A percentile compares a stretch with the other conserved stretches of the same genome.
Conservation (phyloP, 2,329 filamentous ascomycete species). For the Dactylellina leptospora region DNA sequence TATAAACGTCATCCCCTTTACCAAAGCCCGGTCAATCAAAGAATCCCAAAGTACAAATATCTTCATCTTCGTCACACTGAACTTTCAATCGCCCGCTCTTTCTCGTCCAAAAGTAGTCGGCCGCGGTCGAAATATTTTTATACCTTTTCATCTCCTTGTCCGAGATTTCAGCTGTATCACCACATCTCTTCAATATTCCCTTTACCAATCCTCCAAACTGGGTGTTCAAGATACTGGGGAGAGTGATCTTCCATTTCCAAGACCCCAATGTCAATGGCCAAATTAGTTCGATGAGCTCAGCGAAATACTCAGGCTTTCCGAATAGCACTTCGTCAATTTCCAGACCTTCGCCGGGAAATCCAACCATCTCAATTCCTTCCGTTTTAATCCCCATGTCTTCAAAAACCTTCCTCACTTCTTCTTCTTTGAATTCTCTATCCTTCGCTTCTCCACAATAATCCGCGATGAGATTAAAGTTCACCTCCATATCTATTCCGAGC, state of each 20-base stretch:
- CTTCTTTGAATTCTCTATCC: neutral
- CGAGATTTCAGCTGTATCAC: neutral
- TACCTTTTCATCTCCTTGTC: constrained; percentile 5
- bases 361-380: neutral
- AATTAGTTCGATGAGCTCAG: neutral
- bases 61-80: neutral
- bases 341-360: neutral
- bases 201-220: neutral
- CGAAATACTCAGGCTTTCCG: neutral
- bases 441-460: neutral
- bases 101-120: neutral
- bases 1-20: no score
- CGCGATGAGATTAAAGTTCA: constrained; percentile 11
- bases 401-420: neutral
- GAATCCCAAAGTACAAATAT: neutral
- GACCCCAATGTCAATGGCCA: constrained; percentile 17
- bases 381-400: neutral
- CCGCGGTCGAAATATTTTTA: neutral
- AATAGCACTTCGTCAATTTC: neutral
- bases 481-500: neutral
- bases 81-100: neutral
- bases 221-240: neutral
- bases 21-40: no score
- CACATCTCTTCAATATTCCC: neutral
- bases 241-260: constrained; percentile 11